A percentile compares a stretch with the other conserved stretches of the same genome.
These are phyloP conservation scores for Boletus pseudopeckii DNA, from an alignment of 768 basidiomycete species.

Conservation along the genomic window DNA sequence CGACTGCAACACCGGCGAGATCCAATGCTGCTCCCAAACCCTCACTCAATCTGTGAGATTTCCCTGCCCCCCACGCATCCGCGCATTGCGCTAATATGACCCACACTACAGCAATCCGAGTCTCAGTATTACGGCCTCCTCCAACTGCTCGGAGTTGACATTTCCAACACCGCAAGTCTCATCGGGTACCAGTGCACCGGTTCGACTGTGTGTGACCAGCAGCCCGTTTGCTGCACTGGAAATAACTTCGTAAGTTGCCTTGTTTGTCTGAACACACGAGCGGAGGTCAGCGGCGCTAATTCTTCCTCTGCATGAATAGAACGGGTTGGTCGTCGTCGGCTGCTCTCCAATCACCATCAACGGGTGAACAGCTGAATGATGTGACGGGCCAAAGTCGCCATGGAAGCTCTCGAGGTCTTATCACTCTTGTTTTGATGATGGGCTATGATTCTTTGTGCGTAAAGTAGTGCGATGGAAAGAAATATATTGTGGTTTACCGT, in stretches of 20 bases:
- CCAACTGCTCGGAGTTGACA: not conserved
- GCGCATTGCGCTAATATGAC: not conserved
- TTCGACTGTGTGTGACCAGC: not conserved
- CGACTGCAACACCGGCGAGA: slow-evolving; percentile 7
- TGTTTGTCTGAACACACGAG: too few species aligned
- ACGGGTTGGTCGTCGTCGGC: slow-evolving; percentile 4
- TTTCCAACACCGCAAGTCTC: not conserved
- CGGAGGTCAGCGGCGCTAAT: not conserved
- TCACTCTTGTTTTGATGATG: too few species aligned
- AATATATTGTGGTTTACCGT: too few species aligned
- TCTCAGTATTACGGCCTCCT: not conserved
- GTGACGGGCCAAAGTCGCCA: not conserved
- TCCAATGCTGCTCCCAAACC: slow-evolving; percentile 3
- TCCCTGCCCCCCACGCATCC: too few species aligned
- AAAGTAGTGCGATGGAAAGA: too few species aligned
- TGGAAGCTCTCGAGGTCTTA: not conserved
- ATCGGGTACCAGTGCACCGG: slow-evolving; percentile 10
- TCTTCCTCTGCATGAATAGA: not conserved
- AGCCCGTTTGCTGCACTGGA: slow-evolving; percentile 17
- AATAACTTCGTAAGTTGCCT: slow-evolving; percentile 5
- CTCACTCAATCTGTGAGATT: not conserved
- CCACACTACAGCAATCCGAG: not conserved
- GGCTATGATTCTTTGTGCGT: too few species aligned
- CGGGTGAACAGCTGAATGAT: not conserved
- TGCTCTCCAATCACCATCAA: slow-evolving; percentile 3